Evolutionary conservation across 768 basidiomycete species (phyloP).

Genomic region (Symmetrospora coprosmae): DNA sequence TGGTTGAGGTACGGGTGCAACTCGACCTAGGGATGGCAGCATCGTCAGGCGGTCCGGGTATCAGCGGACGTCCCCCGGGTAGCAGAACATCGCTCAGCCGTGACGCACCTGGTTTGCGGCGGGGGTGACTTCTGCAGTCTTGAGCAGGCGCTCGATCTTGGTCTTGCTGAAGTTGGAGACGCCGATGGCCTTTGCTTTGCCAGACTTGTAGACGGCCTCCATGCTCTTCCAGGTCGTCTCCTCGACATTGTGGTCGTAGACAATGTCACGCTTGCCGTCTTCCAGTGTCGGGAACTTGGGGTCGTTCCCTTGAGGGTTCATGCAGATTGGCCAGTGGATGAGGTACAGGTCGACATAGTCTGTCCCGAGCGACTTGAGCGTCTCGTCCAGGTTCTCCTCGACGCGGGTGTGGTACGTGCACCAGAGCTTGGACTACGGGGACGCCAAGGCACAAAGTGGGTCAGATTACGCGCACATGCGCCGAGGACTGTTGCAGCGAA

Average conservation of each 20-base stretch:
- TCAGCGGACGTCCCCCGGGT: slow-evolving; percentile 6
- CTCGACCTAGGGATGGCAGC: no score
- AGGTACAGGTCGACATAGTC: slow-evolving; percentile 67
- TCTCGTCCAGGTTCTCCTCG: slow-evolving; percentile 51
- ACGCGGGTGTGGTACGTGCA: slow-evolving; percentile 46
- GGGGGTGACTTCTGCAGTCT: slow-evolving; percentile 44
- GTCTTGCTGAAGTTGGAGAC: slow-evolving; percentile 55
- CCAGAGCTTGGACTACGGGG: slow-evolving; percentile 31
- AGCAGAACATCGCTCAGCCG: slow-evolving; percentile 25
- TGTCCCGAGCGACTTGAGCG: slow-evolving; percentile 55
- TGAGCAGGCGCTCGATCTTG: slow-evolving; percentile 51
- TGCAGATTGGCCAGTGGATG: slow-evolving; percentile 70
- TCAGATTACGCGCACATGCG: no score
- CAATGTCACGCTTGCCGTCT: background rate
- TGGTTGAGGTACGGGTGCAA: slow-evolving; percentile 60
- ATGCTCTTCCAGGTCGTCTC: slow-evolving; percentile 50
- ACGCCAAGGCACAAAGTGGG: no score
- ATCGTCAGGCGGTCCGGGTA: background rate
- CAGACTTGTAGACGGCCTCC: slow-evolving; percentile 46
- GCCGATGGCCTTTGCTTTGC: slow-evolving; percentile 68
- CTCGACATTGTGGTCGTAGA: slow-evolving; percentile 3
- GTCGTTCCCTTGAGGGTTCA: slow-evolving; percentile 42
- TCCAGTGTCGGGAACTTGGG: slow-evolving; percentile 24
- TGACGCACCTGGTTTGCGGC: slow-evolving; percentile 67
- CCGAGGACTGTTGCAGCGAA: no score